Evolutionary conservation across 2,329 filamentous ascomycete species (phyloP).

Genomic region (Claviceps capensis): DNA sequence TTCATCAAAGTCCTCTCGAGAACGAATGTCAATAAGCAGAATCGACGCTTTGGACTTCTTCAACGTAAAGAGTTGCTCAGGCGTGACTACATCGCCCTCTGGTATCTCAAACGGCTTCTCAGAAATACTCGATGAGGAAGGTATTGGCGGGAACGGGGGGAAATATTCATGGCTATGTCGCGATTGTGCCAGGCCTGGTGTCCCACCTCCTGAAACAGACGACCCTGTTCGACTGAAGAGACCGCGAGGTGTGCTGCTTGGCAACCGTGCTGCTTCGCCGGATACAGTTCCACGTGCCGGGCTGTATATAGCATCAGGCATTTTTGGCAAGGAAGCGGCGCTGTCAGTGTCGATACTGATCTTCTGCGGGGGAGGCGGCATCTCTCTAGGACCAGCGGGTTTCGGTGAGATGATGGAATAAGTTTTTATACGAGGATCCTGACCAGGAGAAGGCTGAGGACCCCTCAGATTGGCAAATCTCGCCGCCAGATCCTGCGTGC

Average conservation of each 20-base stretch:
- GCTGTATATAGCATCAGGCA: constrained; percentile 64
- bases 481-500: constrained; percentile 35
- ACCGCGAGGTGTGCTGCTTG: constrained; percentile 49
- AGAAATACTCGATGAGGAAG: constrained; percentile 17
- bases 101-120: constrained; percentile 34
- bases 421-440: constrained; percentile 40
- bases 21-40: constrained; percentile 74
- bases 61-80: constrained; percentile 57
- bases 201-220: constrained; percentile 22
- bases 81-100: constrained; percentile 44
- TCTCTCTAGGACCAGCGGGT: constrained; percentile 35
- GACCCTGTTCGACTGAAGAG: constrained; percentile 49
- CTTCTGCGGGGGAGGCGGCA: constrained; percentile 29
- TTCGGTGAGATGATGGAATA: constrained; percentile 28
- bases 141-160: constrained; percentile 13
- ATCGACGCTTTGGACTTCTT: constrained; percentile 48
- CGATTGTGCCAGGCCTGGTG: constrained; percentile 14
- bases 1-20: constrained; percentile 66
- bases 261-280: constrained; percentile 49
- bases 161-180: constrained; percentile 20
- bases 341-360: constrained; percentile 35
- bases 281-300: constrained; percentile 60
- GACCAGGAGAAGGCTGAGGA: constrained; percentile 24
- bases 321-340: constrained; percentile 47
- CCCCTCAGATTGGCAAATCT: constrained; percentile 45